Evolutionary conservation across 352 stramenopile species (phyloP).

Genomic region (Phytophthora pistaciae): DNA sequence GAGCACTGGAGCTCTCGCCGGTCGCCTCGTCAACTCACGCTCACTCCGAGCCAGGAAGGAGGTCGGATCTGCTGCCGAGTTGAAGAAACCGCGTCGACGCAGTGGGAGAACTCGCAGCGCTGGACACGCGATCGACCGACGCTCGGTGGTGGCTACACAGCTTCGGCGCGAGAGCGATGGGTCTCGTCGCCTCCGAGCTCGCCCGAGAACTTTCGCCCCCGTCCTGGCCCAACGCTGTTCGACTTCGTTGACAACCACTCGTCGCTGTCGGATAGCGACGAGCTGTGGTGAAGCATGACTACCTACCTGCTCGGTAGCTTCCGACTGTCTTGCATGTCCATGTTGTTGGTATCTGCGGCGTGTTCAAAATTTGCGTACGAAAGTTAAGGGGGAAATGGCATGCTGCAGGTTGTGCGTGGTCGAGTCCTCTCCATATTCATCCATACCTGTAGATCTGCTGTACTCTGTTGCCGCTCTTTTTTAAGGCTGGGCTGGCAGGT

Average conservation of each 20-base stretch:
- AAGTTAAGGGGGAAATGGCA: too few relatives aligned
- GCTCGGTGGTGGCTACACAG: neutral
- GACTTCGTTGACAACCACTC: constrained; percentile 5
- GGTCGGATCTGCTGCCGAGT: constrained; percentile 27
- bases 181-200: constrained; percentile 12
- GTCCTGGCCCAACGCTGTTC: constrained; percentile 2
- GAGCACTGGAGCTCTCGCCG: constrained; percentile 32
- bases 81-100: constrained; percentile 16
- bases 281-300: neutral
- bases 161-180: neutral
- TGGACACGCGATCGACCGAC: constrained; percentile 8
- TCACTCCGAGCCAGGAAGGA: constrained; percentile 18
- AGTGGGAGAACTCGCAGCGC: neutral
- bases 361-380: too few relatives aligned
- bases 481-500: neutral
- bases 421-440: too few relatives aligned
- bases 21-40: constrained; percentile 23
- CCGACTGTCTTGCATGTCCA: neutral
- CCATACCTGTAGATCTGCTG: neutral
- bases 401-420: too few relatives aligned
- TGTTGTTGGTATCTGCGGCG: neutral
- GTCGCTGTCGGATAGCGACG: neutral
- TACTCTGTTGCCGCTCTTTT: neutral
- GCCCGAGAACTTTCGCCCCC: neutral
- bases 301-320: neutral